Evolutionary conservation across 2,329 filamentous ascomycete species (phyloP).

Genomic region (Sclerotinia subarctica): DNA sequence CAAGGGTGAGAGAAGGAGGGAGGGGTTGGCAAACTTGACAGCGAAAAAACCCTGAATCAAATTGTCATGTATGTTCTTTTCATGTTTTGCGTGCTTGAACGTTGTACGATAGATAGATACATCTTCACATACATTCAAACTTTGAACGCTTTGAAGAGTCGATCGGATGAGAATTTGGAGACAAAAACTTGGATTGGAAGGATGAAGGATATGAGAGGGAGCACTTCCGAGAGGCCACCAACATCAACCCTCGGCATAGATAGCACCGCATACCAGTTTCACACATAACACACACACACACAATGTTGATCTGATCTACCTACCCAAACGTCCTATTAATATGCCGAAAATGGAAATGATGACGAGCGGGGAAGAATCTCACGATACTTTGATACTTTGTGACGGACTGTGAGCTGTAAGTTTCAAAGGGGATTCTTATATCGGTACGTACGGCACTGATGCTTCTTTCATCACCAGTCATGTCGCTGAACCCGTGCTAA

Average conservation of each 20-base stretch:
- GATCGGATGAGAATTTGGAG: neutral
- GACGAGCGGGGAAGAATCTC: constrained; percentile 16
- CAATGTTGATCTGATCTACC: constrained; percentile 8
- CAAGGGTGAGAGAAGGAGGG: neutral
- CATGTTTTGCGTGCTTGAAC: neutral
- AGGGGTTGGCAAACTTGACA: neutral
- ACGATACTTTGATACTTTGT: neutral
- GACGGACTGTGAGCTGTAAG: neutral
- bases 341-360: neutral
- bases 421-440: neutral
- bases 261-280: neutral
- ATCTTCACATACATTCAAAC: neutral
- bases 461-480: neutral
- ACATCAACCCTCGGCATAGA: neutral
- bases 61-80: neutral
- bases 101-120: no score
- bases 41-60: constrained; percentile 2
- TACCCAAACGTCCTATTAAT: neutral
- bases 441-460: neutral
- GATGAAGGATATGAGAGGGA: neutral
- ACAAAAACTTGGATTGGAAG: neutral
- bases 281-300: neutral
- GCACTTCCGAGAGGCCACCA: neutral
- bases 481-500: neutral
- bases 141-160: neutral